Percentiles rank a stretch among this genome's conserved stretches.
phyloP scores from a whole-genome alignment of 352 stramenopile genomes.

The Pythium dissimile region DNA sequence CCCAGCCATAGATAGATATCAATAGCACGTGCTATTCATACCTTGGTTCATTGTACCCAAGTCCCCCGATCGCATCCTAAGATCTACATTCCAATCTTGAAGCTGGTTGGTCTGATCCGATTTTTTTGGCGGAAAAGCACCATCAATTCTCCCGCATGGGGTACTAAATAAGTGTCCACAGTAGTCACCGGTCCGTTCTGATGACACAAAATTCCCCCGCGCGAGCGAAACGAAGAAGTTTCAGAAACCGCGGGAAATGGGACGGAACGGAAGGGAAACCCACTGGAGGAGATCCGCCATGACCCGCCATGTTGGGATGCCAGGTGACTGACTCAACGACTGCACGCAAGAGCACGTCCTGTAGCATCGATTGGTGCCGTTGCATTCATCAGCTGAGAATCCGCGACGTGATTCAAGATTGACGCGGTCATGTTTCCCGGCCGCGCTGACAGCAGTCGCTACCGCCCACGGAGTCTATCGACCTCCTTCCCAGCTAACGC shows the following conservation, averaged over 20 bases:
- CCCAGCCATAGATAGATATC: too few species aligned
- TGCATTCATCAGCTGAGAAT: not conserved
- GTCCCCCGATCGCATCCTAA: too few species aligned
- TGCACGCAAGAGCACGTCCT: not conserved
- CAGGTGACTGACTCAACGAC: too few species aligned
- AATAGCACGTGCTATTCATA: too few species aligned
- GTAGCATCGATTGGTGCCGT: not conserved
- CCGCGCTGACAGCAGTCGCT: constrained; percentile 25
- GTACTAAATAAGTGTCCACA: constrained; percentile 2
- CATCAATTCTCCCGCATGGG: not conserved
- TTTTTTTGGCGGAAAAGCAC: constrained; percentile 13
- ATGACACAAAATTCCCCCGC: not conserved
- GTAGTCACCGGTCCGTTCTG: constrained; percentile 8
- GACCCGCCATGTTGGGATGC: not conserved
- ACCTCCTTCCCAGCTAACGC: constrained; percentile 9
- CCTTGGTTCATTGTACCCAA: too few species aligned
- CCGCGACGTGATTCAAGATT: not conserved
- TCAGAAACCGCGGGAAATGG: constrained; percentile 4
- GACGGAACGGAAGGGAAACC: constrained; percentile 2
- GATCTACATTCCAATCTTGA: too few species aligned
- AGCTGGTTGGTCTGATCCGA: too few species aligned
- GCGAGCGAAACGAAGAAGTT: constrained; percentile 7
- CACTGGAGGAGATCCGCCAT: constrained; percentile 1
- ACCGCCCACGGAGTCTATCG: constrained; percentile 22
- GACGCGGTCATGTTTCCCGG: constrained; percentile 15